A percentile compares a stretch with the other conserved stretches of the same genome.
Evolutionary conservation across 257 asterid genomes (phyloP).

Genomic region (Nicotiana attenuata): DNA sequence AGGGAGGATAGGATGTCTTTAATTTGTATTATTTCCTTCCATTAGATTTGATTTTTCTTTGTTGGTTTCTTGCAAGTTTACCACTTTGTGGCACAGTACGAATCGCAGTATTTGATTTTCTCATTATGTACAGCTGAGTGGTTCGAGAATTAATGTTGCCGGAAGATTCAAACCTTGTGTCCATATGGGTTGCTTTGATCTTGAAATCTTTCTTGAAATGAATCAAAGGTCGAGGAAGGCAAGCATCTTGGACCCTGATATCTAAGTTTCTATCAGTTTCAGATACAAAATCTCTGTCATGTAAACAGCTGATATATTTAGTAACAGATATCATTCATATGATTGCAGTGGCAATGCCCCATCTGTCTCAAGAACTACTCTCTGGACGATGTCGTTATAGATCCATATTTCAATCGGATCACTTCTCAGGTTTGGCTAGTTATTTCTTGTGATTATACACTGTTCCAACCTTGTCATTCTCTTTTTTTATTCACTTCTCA

Average conservation of each 20-base stretch:
- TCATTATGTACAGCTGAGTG: conserved; percentile 51
- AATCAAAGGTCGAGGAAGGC: too few relatives aligned
- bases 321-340: background rate
- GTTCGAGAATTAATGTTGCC: conserved; percentile 72
- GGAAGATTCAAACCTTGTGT: conserved; percentile 29
- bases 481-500: background rate
- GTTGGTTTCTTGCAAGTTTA: too few relatives aligned
- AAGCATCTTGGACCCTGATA: too few relatives aligned
- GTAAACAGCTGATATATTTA: background rate
- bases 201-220: too few relatives aligned
- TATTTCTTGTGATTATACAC: background rate
- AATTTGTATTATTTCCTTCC: too few relatives aligned
- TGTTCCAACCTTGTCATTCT: background rate
- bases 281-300: too few relatives aligned
- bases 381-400: conserved; percentile 72
- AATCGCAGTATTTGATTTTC: background rate
- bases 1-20: too few relatives aligned
- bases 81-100: background rate
- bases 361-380: conserved; percentile 82
- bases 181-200: too few relatives aligned
- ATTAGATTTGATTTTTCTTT: too few relatives aligned
- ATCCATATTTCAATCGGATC: conserved; percentile 80
- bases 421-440: conserved; percentile 55
- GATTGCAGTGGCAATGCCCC: conserved; percentile 92
- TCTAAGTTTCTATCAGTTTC: too few relatives aligned